phyloP scores from a whole-genome alignment of 306 rosid species.

The Glycine soja region DNA sequence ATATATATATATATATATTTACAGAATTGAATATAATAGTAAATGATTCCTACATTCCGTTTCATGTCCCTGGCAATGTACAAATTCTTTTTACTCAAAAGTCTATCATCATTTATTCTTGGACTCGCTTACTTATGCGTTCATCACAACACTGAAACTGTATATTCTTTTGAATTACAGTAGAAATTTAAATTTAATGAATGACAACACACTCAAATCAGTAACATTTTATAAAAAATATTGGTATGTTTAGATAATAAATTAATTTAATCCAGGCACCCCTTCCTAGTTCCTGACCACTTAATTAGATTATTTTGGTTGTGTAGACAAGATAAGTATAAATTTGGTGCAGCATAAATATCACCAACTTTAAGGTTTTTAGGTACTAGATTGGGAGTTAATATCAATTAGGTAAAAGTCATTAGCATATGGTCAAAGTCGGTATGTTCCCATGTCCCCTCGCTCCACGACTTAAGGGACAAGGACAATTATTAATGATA shows the following conservation, averaged over 20 bases:
- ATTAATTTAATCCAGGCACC: background rate
- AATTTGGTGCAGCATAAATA: slow-evolving; percentile 9
- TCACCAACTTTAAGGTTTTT: background rate
- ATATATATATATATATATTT: too few species aligned
- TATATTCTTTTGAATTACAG: background rate
- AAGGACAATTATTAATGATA: slow-evolving; percentile 25
- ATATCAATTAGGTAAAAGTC: slow-evolving; percentile 16
- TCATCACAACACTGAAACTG: background rate
- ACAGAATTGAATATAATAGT: background rate
- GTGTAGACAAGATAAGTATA: background rate
- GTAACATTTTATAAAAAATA: background rate
- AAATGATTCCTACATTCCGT: background rate
- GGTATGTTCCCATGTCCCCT: slow-evolving; percentile 14
- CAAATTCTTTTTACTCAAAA: background rate
- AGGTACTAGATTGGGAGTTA: slow-evolving; percentile 9
- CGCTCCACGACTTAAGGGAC: slow-evolving; percentile 5
- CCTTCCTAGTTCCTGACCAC: background rate
- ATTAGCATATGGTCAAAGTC: slow-evolving; percentile 20
- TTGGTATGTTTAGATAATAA: background rate
- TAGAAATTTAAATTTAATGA: background rate
- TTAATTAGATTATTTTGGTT: background rate
- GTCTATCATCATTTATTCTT: background rate
- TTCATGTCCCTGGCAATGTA: background rate
- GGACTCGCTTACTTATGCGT: background rate
- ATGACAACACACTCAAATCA: background rate